These are phyloP conservation scores for Venturia effusa DNA, from an alignment of 2,329 filamentous ascomycete species.

Conservation along the genomic window DNA sequence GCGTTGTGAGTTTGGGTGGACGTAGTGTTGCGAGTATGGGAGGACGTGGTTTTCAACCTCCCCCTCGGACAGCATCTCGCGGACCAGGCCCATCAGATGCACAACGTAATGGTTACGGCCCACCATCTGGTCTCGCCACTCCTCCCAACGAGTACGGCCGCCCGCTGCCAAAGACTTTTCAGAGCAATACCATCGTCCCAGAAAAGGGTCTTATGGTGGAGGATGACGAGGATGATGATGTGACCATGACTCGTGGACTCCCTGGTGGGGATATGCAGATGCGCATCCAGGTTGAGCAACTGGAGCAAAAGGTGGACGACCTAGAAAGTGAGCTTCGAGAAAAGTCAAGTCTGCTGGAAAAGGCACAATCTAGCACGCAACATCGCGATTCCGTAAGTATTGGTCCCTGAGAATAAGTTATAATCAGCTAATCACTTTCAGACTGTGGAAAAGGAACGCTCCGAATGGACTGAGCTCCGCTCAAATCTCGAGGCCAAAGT, in stretches of 20 bases:
- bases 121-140: constrained; percentile 13
- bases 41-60: constrained; percentile 5
- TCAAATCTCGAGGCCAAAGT: constrained; percentile 62
- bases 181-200: constrained; percentile 91
- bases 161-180: constrained; percentile 78
- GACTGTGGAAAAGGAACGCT: constrained; percentile 50
- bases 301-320: constrained; percentile 61
- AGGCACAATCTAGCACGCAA: constrained; percentile 18
- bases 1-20: constrained; percentile 46
- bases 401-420: neutral
- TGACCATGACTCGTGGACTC: constrained; percentile 25
- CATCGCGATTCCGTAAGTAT: constrained; percentile 32
- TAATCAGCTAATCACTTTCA: constrained; percentile 14
- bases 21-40: constrained; percentile 30
- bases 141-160: constrained; percentile 53
- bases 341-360: constrained; percentile 61
- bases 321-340: constrained; percentile 59
- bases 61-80: constrained; percentile 7
- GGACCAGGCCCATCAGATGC: constrained; percentile 4
- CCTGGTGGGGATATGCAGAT: constrained; percentile 59
- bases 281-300: constrained; percentile 61
- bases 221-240: constrained; percentile 62
- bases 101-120: neutral
- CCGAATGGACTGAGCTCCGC: constrained; percentile 59
- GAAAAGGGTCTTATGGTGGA: constrained; percentile 98